These are phyloP conservation scores for Rhodofomes roseus DNA, from an alignment of 1,284 basidiomycete genomes.

Conservation along the genomic window DNA sequence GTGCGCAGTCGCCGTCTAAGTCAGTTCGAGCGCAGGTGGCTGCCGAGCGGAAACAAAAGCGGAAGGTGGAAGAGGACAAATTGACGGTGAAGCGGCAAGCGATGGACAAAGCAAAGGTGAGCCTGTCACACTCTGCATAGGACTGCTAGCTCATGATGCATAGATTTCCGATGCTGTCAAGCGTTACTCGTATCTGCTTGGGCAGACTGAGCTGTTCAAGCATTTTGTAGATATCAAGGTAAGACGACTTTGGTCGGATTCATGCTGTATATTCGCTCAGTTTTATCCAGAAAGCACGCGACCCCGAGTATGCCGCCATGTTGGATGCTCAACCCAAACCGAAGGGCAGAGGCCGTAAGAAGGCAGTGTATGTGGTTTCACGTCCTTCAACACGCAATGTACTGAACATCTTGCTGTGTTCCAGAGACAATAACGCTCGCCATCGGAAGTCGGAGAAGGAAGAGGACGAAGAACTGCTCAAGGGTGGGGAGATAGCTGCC, in stretches of 20 bases:
- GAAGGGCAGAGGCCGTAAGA: slow-evolving; percentile 80
- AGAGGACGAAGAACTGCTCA: slow-evolving; percentile 93
- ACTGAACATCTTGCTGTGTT: neutral
- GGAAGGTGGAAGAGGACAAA: slow-evolving; percentile 66
- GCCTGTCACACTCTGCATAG: slow-evolving; percentile 5
- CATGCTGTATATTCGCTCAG: neutral
- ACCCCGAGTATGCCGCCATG: slow-evolving; percentile 91
- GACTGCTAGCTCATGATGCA: neutral
- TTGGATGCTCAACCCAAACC: slow-evolving; percentile 82
- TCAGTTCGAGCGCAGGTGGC: slow-evolving; percentile 34
- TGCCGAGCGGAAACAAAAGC: slow-evolving; percentile 52
- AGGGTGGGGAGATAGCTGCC: slow-evolving; percentile 78
- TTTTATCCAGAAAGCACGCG: slow-evolving; percentile 68
- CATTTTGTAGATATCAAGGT: slow-evolving; percentile 96
- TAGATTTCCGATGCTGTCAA: slow-evolving; percentile 93
- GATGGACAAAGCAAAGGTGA: slow-evolving; percentile 81
- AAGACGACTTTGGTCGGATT: slow-evolving; percentile 10
- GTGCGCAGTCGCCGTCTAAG: slow-evolving; percentile 36
- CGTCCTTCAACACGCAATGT: neutral
- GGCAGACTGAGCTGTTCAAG: slow-evolving; percentile 94
- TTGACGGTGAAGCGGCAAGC: slow-evolving; percentile 66
- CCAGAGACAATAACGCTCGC: slow-evolving; percentile 71
- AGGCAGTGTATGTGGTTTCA: slow-evolving; percentile 54
- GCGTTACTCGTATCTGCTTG: slow-evolving; percentile 90
- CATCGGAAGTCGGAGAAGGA: slow-evolving; percentile 98